Conservation (phyloP, 1,139 yeast species). For the Spathaspora sp. region DNA sequence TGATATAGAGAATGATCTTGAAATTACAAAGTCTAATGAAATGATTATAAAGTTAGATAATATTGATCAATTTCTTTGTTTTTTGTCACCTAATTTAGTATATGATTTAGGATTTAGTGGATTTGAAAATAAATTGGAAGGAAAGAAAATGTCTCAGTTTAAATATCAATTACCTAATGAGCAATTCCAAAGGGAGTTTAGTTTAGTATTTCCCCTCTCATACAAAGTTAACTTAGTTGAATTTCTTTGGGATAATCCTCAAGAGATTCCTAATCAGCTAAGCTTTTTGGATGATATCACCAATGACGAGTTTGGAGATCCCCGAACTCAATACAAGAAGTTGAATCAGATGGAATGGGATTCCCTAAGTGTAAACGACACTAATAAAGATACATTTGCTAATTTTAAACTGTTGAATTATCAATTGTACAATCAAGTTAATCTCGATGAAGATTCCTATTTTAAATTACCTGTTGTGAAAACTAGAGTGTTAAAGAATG, state of each 20-base stretch:
- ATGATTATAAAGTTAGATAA: constrained; percentile 29
- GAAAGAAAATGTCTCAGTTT: background rate
- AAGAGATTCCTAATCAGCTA: constrained; percentile 28
- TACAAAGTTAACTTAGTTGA: constrained; percentile 35
- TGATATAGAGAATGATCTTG: constrained; percentile 32
- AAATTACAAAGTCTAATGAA: constrained; percentile 28
- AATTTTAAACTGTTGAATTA: constrained; percentile 21
- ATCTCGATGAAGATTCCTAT: constrained; percentile 18
- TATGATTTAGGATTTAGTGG: constrained; percentile 37
- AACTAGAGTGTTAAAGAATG: constrained; percentile 29
- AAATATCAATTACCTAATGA: constrained; percentile 8
- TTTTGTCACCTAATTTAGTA: constrained; percentile 35
- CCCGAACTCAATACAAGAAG: constrained; percentile 26
- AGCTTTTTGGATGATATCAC: constrained; percentile 42
- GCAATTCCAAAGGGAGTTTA: constrained; percentile 15
- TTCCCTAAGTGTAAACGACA: constrained; percentile 20
- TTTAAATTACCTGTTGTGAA: constrained; percentile 28
- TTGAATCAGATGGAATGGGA: constrained; percentile 38
- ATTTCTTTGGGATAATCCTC: constrained; percentile 26
- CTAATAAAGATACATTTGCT: constrained; percentile 21
- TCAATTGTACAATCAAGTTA: constrained; percentile 9
- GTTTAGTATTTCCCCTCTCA: constrained; percentile 31
- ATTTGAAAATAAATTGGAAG: constrained; percentile 14
- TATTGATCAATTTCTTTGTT: constrained; percentile 34
- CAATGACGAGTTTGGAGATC: constrained; percentile 31